Conservation (phyloP, 495 filamentous ascomycete genomes). For the Alectoria sarmentosa region DNA sequence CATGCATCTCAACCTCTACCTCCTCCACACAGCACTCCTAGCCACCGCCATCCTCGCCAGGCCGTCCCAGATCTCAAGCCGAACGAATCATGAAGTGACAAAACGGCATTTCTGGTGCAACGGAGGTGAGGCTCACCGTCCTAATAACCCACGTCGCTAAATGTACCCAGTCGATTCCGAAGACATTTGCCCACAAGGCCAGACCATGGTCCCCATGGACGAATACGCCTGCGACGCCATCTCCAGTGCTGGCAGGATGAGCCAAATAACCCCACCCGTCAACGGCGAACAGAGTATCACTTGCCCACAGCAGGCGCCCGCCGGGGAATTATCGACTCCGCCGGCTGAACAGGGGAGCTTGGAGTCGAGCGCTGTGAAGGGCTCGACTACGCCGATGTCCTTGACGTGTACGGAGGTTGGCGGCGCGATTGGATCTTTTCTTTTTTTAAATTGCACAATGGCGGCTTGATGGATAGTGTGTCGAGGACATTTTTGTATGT, state of each 20-base stretch:
- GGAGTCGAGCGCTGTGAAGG: neutral
- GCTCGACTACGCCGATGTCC: neutral
- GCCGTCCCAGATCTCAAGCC: neutral
- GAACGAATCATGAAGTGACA: neutral
- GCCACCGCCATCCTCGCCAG: neutral
- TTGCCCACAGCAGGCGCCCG: neutral
- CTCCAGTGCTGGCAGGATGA: neutral
- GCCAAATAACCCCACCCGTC: neutral
- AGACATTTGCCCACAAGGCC: neutral
- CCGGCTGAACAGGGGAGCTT: neutral
- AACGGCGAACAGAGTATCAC: neutral
- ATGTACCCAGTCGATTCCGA: neutral
- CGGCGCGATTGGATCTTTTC: neutral
- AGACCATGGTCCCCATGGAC: slow-evolving; percentile 6
- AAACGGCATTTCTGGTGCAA: slow-evolving; percentile 8
- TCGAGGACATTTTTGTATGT: neutral
- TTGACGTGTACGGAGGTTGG: neutral
- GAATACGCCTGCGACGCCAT: slow-evolving; percentile 8
- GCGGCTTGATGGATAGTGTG: neutral
- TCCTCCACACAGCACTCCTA: neutral
- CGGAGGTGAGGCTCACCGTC: neutral
- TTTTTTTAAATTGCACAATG: neutral
- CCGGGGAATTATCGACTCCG: neutral
- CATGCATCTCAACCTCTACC: slow-evolving; percentile 1
- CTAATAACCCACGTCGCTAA: neutral